Base-by-base conservation (phyloP, 2,329 filamentous ascomycete genomes). In the Alternaria burnsii region DNA sequence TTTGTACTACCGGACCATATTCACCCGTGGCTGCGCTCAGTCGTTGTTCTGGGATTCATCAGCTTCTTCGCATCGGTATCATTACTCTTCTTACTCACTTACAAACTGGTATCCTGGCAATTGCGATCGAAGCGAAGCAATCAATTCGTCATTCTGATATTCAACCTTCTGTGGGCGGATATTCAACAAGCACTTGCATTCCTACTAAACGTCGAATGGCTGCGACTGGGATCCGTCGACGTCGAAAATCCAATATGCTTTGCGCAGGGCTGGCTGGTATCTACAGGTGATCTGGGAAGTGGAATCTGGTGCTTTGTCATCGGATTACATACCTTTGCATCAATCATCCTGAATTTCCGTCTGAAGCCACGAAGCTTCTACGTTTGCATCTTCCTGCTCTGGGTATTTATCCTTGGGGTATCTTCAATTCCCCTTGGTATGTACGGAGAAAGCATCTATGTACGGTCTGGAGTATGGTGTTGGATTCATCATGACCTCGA, bases 121-220 rank as follows among this genome's bases (percentile, higher is more conserved):
- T 68, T 73, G 56, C 75, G 74, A 52, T 74, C 76, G 10, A 78
- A 76, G 44, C 67, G 71, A 16, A 76, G 69, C 65, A 91, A 91
- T 65, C 89, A 91, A 74, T 90, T 91, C 69, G 82, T 91, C 28
- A 80, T 91, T 0, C 81, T 92, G 5, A 89, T 91, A 59, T 86
- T 90, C 73, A 91, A 91, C 72, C 83, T 92, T 0, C 80, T 92
- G 5, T 77, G 90, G 22, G 89, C 89, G 59, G 89, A 92, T 67
- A 83, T 90, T 56, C 86, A 89, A 69, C 89, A 91, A 69, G 83
- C 87, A 8, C 73, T 86, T 0, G 86, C 88, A 4, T 92, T 91
- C 71, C 69, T 89, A 43, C 80, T 91, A 50, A 90, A 88, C 62
- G 83, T 84, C 4, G 79, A 84, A 36, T 89, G 89, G 85, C 79